Evolutionary conservation across 2,329 filamentous ascomycete species (phyloP).

Genomic region (Pseudocercospora crystallina): DNA sequence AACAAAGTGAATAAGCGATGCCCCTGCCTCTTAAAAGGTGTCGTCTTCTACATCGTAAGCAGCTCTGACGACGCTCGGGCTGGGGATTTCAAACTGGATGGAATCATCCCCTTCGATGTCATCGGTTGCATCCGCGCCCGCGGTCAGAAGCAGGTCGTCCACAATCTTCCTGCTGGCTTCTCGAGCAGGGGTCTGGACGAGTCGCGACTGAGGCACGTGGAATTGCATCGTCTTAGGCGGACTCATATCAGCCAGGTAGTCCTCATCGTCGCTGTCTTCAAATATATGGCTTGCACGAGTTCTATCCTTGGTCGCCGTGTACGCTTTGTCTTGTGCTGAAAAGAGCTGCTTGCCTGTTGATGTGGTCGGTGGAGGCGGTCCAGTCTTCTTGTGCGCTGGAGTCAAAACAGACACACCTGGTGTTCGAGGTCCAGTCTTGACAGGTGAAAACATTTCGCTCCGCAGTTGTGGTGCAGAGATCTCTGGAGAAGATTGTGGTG

Average conservation of each 20-base stretch:
- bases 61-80: conserved; percentile 48
- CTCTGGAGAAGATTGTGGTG: conserved; percentile 59
- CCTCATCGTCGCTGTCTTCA: conserved; percentile 54
- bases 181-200: conserved; percentile 78
- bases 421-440: conserved; percentile 57
- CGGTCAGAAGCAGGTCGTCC: conserved; percentile 74
- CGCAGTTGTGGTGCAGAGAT: conserved; percentile 79
- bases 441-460: conserved; percentile 69
- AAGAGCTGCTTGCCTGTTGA: conserved; percentile 38
- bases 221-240: conserved; percentile 94
- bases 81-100: conserved; percentile 42
- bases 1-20: no score
- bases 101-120: conserved; percentile 45
- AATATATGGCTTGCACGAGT: conserved; percentile 27
- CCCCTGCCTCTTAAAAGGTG: conserved; percentile 40
- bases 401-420: conserved; percentile 83
- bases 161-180: conserved; percentile 81
- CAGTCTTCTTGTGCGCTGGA: conserved; percentile 46
- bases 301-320: conserved; percentile 24
- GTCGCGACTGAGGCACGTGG: conserved; percentile 70
- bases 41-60: conserved; percentile 48
- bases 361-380: conserved; percentile 26
- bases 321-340: conserved; percentile 32
- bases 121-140: conserved; percentile 61
- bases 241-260: conserved; percentile 54